These are phyloP conservation scores for Beta macrorhiza DNA, from an alignment of 179 eudicot genomes.

Conservation along the genomic window DNA sequence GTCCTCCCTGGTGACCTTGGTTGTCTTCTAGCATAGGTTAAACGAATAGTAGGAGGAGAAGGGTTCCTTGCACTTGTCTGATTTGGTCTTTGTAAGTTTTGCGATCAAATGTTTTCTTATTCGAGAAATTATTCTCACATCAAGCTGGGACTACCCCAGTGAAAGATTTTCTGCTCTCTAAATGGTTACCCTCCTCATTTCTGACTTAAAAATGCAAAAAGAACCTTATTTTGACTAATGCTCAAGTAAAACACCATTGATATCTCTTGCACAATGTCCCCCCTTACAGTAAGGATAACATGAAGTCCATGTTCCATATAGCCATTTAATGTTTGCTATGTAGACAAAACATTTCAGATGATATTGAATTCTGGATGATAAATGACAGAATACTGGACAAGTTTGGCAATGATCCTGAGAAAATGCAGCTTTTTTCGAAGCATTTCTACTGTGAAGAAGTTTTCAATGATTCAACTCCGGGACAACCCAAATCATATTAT, in stretches of 20 bases:
- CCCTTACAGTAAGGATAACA: background rate
- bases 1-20: no score
- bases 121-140: background rate
- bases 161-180: background rate
- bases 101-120: background rate
- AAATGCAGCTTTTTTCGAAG: conserved; percentile 38
- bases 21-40: no score
- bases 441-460: conserved; percentile 40
- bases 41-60: no score
- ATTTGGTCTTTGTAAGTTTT: background rate
- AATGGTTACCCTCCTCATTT: background rate
- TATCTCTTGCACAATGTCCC: background rate
- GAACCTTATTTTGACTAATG: background rate
- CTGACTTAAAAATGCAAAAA: background rate
- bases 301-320: background rate
- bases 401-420: conserved; percentile 37
- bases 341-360: background rate
- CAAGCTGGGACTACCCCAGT: background rate
- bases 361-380: background rate
- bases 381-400: conserved; percentile 39
- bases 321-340: conserved; percentile 5
- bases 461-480: conserved; percentile 36
- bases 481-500: conserved; percentile 29
- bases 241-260: background rate
- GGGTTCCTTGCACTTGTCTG: background rate